Base-by-base conservation (phyloP, 73 alveolate genomes). In the Symbiodinium pilosum region DNA sequence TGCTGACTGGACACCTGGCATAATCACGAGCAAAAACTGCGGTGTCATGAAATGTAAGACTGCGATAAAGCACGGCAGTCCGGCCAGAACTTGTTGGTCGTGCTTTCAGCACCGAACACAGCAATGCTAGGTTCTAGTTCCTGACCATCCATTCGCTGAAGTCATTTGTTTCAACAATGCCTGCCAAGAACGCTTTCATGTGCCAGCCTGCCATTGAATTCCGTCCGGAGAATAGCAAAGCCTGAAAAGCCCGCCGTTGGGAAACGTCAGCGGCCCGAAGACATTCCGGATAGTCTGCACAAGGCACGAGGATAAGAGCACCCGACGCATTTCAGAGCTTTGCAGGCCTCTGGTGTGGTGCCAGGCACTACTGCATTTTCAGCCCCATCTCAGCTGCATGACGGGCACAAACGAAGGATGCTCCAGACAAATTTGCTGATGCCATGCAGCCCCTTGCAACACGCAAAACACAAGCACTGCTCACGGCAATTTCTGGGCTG, bases 191-290 rank as follows among this genome's bases (percentile, higher is more conserved):
- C 38, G 11, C 87, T 8, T 36, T 2, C 9, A 4, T 26, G 71
- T 59, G 28, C 39, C n/a, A 14, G 52, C 95, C 97, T 91, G 97
- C 97, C 97, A 91, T 86, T 91, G 97, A 11, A 91, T 69, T 43
- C 97, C 97, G 43, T 91, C 97, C 2, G 97, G 97, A n/a, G 89
- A 69, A 69, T 91, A 91, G 87, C 97, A 91, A 39, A 91, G 43
- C 43, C 97, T 18, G 52, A 91, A 91, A 30, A 91, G 87, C 32
- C 97, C 97, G 28, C 88, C 97, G 97, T 91, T 91, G 88, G 97
- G 97, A 69, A 91, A 91, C 81, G 97, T 91, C 87, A 91, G 85
- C 47, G 97, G 97, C 9, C 97, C 97, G 52, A 91, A 91, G 97
- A 91, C 97, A 88, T 91, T 91, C 56, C 97, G 97, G 88, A 91